Base-by-base conservation (phyloP, 352 stramenopile species). In the Phytophthora hibernalis region DNA sequence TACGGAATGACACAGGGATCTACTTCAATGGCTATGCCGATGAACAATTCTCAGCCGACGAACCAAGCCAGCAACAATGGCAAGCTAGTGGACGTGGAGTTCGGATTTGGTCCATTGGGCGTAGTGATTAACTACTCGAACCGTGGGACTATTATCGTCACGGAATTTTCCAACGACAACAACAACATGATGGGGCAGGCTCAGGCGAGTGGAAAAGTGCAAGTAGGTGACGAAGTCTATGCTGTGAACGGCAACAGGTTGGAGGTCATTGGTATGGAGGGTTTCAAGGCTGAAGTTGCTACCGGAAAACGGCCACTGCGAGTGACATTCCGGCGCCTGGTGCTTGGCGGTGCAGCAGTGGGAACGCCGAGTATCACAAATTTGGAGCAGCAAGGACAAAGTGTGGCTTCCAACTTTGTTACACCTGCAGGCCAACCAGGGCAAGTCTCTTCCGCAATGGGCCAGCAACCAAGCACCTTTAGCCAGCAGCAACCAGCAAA, bases 101-200 rank as follows among this genome's bases (percentile, higher is more conserved):
- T 96, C 70, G 76, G 71, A 0, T 61, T 76, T 30, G 88, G 88
- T 12, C 88, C 85, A 2, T 68, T 96, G 21, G 86, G 86, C 1
- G 87, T 95, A 31, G 88, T 96, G 55, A 95, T 96, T 49, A 93
- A 96, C 43, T 90, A 93, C 49, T 91, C 87, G 10, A 70, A 80
- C 21, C 81, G 70, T 26, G 83, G 84, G 12, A 90, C 79, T 13
- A 87, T 96, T 40, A 63, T 91, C 13, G 86, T 96, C 45, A 93
- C 86, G 9, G 87, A 93, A 49, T 96, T 93, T 68, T 92, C 88
- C 1, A 77, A 77, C 18, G 85, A 90, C 61, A 79, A 72, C 30
- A 86, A 83, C 28, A 89, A 80, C 5, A 69, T 77, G 52, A 87
- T 93, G 57, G 86, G 86, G 10, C 88, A 96, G 42, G 86, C 88